Base-by-base conservation (phyloP, 169 alveolate genomes). In the Eimeria acervulina region DNA sequence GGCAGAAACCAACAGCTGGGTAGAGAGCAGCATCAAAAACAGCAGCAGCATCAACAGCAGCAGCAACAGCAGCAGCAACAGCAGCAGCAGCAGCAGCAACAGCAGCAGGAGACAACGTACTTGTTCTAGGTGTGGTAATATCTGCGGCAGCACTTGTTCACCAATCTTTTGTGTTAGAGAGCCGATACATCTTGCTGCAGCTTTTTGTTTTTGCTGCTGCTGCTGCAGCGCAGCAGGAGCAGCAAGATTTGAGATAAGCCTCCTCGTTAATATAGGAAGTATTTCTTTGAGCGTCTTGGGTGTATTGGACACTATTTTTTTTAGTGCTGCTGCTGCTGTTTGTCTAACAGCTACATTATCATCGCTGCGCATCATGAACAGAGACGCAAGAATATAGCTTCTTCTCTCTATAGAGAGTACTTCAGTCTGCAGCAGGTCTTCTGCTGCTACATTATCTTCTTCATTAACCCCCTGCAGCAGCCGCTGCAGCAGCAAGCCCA, bases 291-390 rank as follows among this genome's bases (percentile, higher is more conserved):
- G 74, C 13, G 97, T 96, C n/a, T 96, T 95, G 28, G 98, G 98
- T 63, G 98, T 96, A 95, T 97, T 97, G 51, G 96, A 95, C 59
- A 97, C 98, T 12, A 97, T 52, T 2, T 95, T 91, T 94, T 97
- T 97, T 98, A 98, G 97, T 26, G 96, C 96, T 42, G 84, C 90
- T 10, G 95, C 84, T 28, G 98, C 98, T 21, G 97, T 96, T 80
- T 95, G 97, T 70, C 96, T 95, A 70, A 97, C 98, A 17, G 96
- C 96, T 6, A 94, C 89, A 70, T 52, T 85, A 70, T 95, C 97
- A 89, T 97, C 98, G 55, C 95, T 63, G 26, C 97, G 96, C 40
- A 96, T 97, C 83, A 96, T 96, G 93, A 97, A 97, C 68, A 97
- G 89, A 21, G 98, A 96, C 10, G 98, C 96, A 42, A 97, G 96